Percentiles rank a stretch among this genome's conserved stretches.
Evolutionary conservation across 768 basidiomycete species (phyloP).

Genomic region (Pleurotus tuber-regium): DNA sequence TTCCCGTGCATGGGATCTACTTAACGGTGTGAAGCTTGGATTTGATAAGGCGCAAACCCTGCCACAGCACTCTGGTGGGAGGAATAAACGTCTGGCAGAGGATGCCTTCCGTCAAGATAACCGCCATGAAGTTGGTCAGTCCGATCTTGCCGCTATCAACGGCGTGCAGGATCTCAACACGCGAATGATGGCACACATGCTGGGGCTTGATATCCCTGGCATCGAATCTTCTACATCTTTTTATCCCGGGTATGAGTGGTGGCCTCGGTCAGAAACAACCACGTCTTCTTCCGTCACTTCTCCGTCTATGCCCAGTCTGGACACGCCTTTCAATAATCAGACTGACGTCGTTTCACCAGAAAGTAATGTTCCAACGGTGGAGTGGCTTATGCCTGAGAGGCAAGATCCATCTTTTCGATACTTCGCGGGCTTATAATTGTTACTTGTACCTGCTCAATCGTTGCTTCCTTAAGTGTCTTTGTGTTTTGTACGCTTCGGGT

Average conservation of each 20-base stretch:
- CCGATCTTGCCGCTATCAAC: constrained; percentile 24
- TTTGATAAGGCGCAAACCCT: constrained; percentile 36
- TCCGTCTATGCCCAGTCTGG: not conserved
- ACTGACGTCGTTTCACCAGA: not conserved
- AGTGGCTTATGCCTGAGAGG: constrained; percentile 6
- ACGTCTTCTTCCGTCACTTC: not conserved
- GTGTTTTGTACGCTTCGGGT: constrained; percentile 6
- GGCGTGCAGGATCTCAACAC: constrained; percentile 65
- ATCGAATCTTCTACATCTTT: constrained; percentile 58
- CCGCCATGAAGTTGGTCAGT: constrained; percentile 20
- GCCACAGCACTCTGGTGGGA: constrained; percentile 36
- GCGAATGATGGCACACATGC: constrained; percentile 71
- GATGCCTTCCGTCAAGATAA: constrained; percentile 64
- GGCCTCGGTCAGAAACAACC: constrained; percentile 41
- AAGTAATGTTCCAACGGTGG: not conserved
- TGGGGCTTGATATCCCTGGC: constrained; percentile 63
- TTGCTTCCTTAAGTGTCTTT: not conserved
- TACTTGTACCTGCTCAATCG: not conserved
- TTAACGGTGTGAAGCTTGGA: constrained; percentile 64
- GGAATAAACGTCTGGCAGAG: constrained; percentile 57
- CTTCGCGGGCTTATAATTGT: constrained; percentile 1
- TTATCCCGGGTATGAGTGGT: constrained; percentile 64
- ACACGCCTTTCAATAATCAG: not conserved
- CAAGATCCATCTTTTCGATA: constrained; percentile 1
- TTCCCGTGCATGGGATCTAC: constrained; percentile 58